phyloP scores from a whole-genome alignment of 345 rosid genomes.

The Lepidium didymum region DNA sequence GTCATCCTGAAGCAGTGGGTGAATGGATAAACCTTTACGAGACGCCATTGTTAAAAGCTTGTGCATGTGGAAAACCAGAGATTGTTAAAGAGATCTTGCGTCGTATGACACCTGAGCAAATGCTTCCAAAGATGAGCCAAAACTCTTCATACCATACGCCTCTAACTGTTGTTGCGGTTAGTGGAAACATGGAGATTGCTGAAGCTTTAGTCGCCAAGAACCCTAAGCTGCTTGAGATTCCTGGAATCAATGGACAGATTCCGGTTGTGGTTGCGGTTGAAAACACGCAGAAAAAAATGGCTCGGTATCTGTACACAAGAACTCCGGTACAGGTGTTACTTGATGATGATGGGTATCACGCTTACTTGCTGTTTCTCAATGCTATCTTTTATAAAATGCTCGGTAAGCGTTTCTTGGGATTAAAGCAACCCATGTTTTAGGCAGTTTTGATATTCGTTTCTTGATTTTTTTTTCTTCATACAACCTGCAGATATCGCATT shows the following conservation, averaged over 20 bases:
- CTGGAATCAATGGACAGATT: slow-evolving; percentile 25
- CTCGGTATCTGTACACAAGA: slow-evolving; percentile 25
- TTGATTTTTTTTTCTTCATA: not conserved
- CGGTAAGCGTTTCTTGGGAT: too few relatives aligned
- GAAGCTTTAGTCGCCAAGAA: slow-evolving; percentile 20
- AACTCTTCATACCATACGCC: slow-evolving; percentile 22
- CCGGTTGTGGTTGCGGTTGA: slow-evolving; percentile 26
- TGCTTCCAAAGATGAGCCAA: slow-evolving; percentile 26
- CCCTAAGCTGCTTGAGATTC: slow-evolving; percentile 26
- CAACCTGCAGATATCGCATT: slow-evolving; percentile 17
- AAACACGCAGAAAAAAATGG: slow-evolving; percentile 28
- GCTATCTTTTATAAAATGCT: slow-evolving; percentile 29
- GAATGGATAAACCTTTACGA: slow-evolving; percentile 26
- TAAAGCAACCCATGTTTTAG: not conserved
- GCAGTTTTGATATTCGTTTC: not conserved
- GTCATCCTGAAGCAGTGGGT: slow-evolving; percentile 17
- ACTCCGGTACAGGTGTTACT: slow-evolving; percentile 26
- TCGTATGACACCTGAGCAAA: slow-evolving; percentile 32
- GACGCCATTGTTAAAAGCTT: slow-evolving; percentile 29
- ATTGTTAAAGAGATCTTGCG: slow-evolving; percentile 27
- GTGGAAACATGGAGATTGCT: slow-evolving; percentile 31
- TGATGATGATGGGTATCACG: slow-evolving; percentile 21
- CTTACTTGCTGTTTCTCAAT: slow-evolving; percentile 18
- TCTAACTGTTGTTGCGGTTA: slow-evolving; percentile 25
- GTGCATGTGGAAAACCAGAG: slow-evolving; percentile 27